Evolutionary conservation across 331 rosid genomes (phyloP).

Genomic region (Pyracantha coccinea): DNA sequence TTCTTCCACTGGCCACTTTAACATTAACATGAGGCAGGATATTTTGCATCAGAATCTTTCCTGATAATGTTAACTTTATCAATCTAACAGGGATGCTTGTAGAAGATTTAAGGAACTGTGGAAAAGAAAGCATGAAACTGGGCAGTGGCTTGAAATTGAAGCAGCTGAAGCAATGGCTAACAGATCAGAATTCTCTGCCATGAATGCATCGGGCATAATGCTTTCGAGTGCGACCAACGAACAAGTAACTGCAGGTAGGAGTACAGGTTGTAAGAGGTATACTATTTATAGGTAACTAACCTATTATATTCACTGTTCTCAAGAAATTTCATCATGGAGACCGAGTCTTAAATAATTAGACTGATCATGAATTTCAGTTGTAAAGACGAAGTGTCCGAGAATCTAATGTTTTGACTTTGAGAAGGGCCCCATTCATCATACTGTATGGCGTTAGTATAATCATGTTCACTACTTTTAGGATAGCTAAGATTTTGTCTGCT

Average conservation of each 20-base stretch:
- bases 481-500: slow-evolving; percentile 12
- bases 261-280: background rate
- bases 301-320: background rate
- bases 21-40: slow-evolving; percentile 8
- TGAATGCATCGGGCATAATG: slow-evolving; percentile 56
- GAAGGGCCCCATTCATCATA: background rate
- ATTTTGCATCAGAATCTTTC: slow-evolving; percentile 2
- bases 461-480: background rate
- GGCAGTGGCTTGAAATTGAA: slow-evolving; percentile 97
- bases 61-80: slow-evolving; percentile 15
- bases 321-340: background rate
- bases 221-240: slow-evolving; percentile 47
- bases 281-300: slow-evolving; percentile 1
- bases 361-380: background rate
- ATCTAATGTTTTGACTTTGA: background rate
- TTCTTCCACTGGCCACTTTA: slow-evolving; percentile 12
- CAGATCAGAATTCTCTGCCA: slow-evolving; percentile 53
- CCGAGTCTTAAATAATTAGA: background rate
- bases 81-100: slow-evolving; percentile 69
- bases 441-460: background rate
- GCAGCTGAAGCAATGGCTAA: slow-evolving; percentile 64
- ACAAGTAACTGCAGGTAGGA: slow-evolving; percentile 50
- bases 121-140: slow-evolving; percentile 94
- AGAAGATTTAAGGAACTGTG: slow-evolving; percentile 71
- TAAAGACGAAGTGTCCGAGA: background rate